Evolutionary conservation across 768 basidiomycete genomes (phyloP), one percentile per base, ranked within the genome.

Genomic region (Boletus reticulatus): DNA sequence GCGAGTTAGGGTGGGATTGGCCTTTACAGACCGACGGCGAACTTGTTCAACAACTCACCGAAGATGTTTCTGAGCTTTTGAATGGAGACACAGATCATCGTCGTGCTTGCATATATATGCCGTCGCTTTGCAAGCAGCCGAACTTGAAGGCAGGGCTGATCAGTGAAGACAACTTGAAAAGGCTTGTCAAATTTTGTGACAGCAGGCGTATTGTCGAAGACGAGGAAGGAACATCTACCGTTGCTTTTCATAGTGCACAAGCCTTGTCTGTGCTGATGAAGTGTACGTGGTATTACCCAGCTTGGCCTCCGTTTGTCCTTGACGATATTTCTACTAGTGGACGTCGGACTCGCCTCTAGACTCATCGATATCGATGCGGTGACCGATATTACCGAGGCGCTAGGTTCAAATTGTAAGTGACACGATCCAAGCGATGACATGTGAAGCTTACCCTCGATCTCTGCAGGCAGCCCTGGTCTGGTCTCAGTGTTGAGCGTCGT

Each of bases 21-120:
- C 58, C 62, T 16, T 34, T 6, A 43, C 50, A 59, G 13, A 19
- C 32, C 41, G 32, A 53, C 2, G 47, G 27, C 17, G 42, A 61
- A 13, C 48, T 58, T 9, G 37, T 22, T 17, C 52, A 50, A 20
- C 27, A 50, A 11, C 56, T 64, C 13, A 44, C 36, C 2, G 19
- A 39, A 2, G 59, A 68, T 10, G 42, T 70, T 3, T 43, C 59
- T 9, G 45, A 19, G 4, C 56, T 72, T 20, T 57, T 70, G 27
- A 39, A 56, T 6, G 43, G 45, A 14, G 16, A 36, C 4, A 14
- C 9, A 10, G 41, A 66, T 10, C 31, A 44, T 43, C 58, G 51
- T 42, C 68, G 67, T 4, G 69, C 60, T 34, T 72, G 70, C 60
- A 61, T 58, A 6, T 72, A 56, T 42, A 31, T 70, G 6, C 70